Percentiles rank a stretch among this genome's conserved stretches.
Evolutionary conservation across 495 filamentous ascomycete species (phyloP).

Genomic region (Penicillium herquei): DNA sequence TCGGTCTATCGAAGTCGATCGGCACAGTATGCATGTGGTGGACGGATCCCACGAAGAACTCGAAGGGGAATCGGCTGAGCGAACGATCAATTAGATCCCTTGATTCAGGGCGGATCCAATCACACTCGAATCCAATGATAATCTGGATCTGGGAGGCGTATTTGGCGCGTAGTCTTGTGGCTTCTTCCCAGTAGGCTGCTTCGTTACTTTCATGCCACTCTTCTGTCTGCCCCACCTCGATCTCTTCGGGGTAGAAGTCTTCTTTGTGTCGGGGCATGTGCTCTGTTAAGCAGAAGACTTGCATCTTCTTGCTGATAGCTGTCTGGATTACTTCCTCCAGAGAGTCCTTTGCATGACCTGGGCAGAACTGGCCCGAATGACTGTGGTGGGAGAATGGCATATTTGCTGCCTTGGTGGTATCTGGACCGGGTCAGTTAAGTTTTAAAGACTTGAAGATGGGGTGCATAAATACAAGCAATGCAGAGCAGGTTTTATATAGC

Average conservation of each 20-base stretch:
- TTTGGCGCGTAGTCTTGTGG: conserved; percentile 62
- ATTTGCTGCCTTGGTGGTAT: neutral
- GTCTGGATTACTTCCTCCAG: conserved; percentile 80
- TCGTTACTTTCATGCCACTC: conserved; percentile 53
- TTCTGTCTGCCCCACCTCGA: conserved; percentile 38
- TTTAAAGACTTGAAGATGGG: neutral
- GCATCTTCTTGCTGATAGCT: conserved; percentile 76
- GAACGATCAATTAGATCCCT: conserved; percentile 55
- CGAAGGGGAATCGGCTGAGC: conserved; percentile 59
- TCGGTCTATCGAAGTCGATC: conserved; percentile 76
- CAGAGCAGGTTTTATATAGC: no score
- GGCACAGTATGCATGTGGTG: conserved; percentile 85
- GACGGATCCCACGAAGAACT: conserved; percentile 87
- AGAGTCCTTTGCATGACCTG: conserved; percentile 76
- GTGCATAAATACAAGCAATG: neutral
- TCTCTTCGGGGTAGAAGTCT: conserved; percentile 81
- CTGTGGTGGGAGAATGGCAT: conserved; percentile 99
- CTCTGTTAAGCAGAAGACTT: conserved; percentile 87
- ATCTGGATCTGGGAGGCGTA: conserved; percentile 74
- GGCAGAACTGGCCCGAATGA: conserved; percentile 97
- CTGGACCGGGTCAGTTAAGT: neutral
- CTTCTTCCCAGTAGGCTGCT: conserved; percentile 69
- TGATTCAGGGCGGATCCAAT: conserved; percentile 80
- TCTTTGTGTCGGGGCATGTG: conserved; percentile 80
- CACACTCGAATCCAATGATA: conserved; percentile 86